Conservation (phyloP, 768 basidiomycete genomes). For the Lepiota brunneoincarnata region DNA sequence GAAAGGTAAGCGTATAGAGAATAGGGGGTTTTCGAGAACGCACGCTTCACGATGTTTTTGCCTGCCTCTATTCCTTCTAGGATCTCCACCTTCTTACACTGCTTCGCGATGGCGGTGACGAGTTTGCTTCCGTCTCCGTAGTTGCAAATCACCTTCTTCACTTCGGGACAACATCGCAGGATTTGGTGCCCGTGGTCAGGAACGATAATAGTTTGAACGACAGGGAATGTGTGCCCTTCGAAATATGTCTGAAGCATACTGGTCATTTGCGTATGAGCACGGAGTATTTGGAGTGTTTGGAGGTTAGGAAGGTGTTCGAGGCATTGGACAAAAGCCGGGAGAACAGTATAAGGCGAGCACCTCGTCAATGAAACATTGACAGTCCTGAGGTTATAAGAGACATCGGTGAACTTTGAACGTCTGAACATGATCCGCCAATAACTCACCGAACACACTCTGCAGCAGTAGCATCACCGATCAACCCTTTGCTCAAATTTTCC, state of each 20-base stretch:
- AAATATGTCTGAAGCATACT: conserved; percentile 23
- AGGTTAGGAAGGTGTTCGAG: conserved; percentile 25
- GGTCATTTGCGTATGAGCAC: conserved; percentile 30
- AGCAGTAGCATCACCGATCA: background rate
- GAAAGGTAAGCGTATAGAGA: no score
- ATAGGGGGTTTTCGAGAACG: background rate
- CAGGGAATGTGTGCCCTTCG: conserved; percentile 17
- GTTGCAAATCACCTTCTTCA: conserved; percentile 21
- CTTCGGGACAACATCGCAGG: conserved; percentile 25
- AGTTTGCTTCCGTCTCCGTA: conserved; percentile 22
- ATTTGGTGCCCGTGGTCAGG: conserved; percentile 28
- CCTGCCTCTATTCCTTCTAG: conserved; percentile 18
- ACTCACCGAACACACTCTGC: conserved; percentile 8
- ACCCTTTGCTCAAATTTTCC: conserved; percentile 7
- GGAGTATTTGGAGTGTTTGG: conserved; percentile 28
- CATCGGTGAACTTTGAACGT: background rate
- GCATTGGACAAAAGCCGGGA: conserved; percentile 24
- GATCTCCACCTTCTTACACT: conserved; percentile 23
- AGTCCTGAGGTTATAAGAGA: conserved; percentile 10
- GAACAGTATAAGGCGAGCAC: conserved; percentile 19
- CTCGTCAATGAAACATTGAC: conserved; percentile 27
- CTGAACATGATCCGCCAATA: background rate
- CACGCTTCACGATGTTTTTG: conserved; percentile 20
- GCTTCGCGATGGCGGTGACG: conserved; percentile 19
- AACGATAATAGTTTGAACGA: conserved; percentile 23